phyloP scores from a whole-genome alignment of 805 yeast species.

The Lachancea quebecensis region DNA sequence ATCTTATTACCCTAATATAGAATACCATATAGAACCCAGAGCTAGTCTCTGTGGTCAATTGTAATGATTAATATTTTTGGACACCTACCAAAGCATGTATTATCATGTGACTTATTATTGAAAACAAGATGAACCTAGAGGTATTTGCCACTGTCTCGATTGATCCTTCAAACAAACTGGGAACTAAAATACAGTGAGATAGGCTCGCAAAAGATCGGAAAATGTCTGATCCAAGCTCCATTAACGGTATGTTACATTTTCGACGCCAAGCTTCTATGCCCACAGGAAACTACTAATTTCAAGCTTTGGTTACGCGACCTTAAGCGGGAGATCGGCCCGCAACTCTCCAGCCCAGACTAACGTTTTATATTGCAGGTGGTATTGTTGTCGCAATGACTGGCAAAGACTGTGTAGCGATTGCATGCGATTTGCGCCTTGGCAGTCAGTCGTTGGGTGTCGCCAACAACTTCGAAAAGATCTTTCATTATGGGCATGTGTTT shows the following conservation, averaged over 20 bases:
- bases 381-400: slow-evolving; percentile 98
- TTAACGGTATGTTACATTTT: slow-evolving; percentile 46
- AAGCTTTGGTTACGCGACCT: too few species aligned
- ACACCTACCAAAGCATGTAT: background rate
- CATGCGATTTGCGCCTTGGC: slow-evolving; percentile 90
- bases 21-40: too few species aligned
- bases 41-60: too few species aligned
- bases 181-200: background rate
- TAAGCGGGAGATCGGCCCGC: too few species aligned
- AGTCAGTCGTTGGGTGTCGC: slow-evolving; percentile 88
- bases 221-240: slow-evolving; percentile 75
- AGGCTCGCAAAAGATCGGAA: background rate
- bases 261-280: too few species aligned
- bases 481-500: slow-evolving; percentile 77
- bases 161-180: background rate
- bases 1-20: too few species aligned
- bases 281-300: too few species aligned
- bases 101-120: background rate
- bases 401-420: slow-evolving; percentile 96
- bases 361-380: slow-evolving; percentile 50
- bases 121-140: background rate
- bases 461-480: slow-evolving; percentile 88
- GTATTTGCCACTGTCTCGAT: background rate
- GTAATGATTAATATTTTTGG: background rate
- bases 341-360: too few species aligned